Conservation (phyloP, 202 grass and related monocot genomes). For the Dendrocalamus latiflorus region DNA sequence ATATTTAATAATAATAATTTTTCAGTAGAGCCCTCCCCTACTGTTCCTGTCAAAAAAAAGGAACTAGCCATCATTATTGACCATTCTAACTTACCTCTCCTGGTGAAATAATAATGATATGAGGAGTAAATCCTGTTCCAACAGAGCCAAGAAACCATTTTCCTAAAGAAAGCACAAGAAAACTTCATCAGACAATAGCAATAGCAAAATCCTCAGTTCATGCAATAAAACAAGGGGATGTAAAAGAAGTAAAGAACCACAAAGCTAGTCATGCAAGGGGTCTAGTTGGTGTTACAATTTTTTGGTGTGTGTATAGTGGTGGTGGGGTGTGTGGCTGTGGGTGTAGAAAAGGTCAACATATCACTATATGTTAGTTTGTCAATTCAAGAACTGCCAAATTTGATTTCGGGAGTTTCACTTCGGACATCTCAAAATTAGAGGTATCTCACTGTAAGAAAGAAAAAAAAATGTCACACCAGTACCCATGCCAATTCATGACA, state of each 20-base stretch:
- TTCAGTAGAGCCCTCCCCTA: too few species aligned
- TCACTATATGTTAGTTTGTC: neutral
- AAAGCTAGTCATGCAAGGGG: neutral
- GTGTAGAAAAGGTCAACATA: neutral
- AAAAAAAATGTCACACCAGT: neutral
- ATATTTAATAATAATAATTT: too few species aligned
- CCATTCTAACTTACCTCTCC: conserved; percentile 59
- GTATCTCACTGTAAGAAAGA: neutral
- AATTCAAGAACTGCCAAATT: neutral
- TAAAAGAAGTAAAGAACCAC: too few species aligned
- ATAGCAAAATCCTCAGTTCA: neutral
- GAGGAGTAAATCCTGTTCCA: conserved; percentile 91
- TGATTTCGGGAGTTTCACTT: neutral
- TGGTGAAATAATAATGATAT: conserved; percentile 74
- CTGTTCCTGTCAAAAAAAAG: too few species aligned
- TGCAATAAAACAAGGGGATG: neutral
- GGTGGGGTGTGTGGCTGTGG: neutral
- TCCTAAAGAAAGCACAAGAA: conserved; percentile 38
- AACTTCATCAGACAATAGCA: conserved; percentile 13
- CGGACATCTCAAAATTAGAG: neutral
- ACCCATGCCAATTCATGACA: neutral
- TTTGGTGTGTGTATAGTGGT: neutral
- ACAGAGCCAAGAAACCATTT: conserved; percentile 80
- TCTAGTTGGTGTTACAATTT: neutral
- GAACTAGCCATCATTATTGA: neutral